These are phyloP conservation scores for Curvularia spicifera DNA, from an alignment of 2,329 filamentous ascomycete genomes.

Conservation along the genomic window DNA sequence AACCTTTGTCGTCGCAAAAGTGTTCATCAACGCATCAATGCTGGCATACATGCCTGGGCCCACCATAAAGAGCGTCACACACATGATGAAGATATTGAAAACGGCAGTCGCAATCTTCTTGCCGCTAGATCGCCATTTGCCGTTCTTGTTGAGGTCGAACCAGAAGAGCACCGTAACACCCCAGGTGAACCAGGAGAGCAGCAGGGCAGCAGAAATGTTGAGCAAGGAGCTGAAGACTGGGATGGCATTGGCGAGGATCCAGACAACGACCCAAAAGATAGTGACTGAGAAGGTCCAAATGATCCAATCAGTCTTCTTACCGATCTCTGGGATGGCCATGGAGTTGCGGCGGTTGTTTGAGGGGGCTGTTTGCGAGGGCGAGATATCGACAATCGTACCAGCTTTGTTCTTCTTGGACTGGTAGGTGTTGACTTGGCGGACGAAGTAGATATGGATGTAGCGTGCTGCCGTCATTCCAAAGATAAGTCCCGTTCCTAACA, in stretches of 20 bases:
- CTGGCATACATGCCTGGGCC: slow-evolving; percentile 37
- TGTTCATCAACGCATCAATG: slow-evolving; percentile 29
- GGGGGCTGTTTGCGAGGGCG: slow-evolving; percentile 6
- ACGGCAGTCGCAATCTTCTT: slow-evolving; percentile 31
- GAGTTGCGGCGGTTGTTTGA: slow-evolving; percentile 24
- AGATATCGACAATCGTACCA: slow-evolving; percentile 6
- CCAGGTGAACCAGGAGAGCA: slow-evolving; percentile 40
- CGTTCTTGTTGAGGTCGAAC: slow-evolving; percentile 39
- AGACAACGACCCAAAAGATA: slow-evolving; percentile 36
- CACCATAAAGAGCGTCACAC: slow-evolving; percentile 33
- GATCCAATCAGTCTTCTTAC: slow-evolving; percentile 26
- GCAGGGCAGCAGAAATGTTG: slow-evolving; percentile 34
- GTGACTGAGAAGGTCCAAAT: slow-evolving; percentile 34
- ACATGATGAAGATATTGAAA: slow-evolving; percentile 33
- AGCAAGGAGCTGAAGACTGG: slow-evolving; percentile 37
- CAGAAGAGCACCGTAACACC: slow-evolving; percentile 40
- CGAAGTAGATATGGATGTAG: slow-evolving; percentile 33
- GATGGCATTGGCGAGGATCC: slow-evolving; percentile 39
- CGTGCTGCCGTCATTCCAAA: slow-evolving; percentile 34
- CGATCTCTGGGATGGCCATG: slow-evolving; percentile 19
- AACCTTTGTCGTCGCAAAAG: slow-evolving; percentile 35
- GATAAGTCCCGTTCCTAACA: slow-evolving; percentile 35
- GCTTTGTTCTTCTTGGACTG: slow-evolving; percentile 20
- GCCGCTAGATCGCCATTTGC: slow-evolving; percentile 28
- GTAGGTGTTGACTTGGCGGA: slow-evolving; percentile 26